Evolutionary conservation across 2,329 filamentous ascomycete genomes (phyloP).

Genomic region (Huntiella decipiens): DNA sequence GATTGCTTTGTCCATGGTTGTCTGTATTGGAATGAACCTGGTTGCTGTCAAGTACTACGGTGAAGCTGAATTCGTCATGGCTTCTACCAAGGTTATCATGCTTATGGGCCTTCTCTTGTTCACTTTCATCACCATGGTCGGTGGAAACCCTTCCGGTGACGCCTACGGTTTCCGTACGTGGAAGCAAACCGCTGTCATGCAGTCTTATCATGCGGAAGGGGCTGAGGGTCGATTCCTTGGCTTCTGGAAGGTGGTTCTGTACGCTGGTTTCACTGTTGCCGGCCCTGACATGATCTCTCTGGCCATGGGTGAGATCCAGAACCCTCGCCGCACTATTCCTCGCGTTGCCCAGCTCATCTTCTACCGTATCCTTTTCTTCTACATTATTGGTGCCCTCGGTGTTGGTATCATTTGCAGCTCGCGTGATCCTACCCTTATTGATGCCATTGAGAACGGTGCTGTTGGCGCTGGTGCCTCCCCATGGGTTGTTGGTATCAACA

Average conservation of each 20-base stretch:
- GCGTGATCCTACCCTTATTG: constrained; percentile 28
- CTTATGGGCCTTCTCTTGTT: constrained; percentile 37
- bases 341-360: constrained; percentile 55
- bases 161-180: constrained; percentile 47
- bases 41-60: constrained; percentile 26
- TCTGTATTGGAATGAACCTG: constrained; percentile 29
- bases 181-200: constrained; percentile 19
- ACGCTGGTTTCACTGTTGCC: constrained; percentile 48
- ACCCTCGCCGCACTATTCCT: constrained; percentile 45
- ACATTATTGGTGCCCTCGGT: constrained; percentile 44
- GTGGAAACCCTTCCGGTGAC: constrained; percentile 43
- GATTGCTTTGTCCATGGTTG: constrained; percentile 27
- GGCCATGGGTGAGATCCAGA: constrained; percentile 38
- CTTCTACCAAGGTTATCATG: constrained; percentile 32
- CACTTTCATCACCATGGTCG: constrained; percentile 50
- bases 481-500: constrained; percentile 38
- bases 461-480: constrained; percentile 40
- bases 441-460: constrained; percentile 24
- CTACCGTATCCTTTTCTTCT: constrained; percentile 52
- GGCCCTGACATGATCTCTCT: constrained; percentile 48
- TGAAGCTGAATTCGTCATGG: constrained; percentile 33
- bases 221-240: constrained; percentile 42
- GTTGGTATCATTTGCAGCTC: constrained; percentile 36
- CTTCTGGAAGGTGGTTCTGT: constrained; percentile 36
- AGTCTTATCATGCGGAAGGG: constrained; percentile 23